Evolutionary conservation across 2,329 filamentous ascomycete genomes (phyloP).

Genomic region (Didymella keratinophila): DNA sequence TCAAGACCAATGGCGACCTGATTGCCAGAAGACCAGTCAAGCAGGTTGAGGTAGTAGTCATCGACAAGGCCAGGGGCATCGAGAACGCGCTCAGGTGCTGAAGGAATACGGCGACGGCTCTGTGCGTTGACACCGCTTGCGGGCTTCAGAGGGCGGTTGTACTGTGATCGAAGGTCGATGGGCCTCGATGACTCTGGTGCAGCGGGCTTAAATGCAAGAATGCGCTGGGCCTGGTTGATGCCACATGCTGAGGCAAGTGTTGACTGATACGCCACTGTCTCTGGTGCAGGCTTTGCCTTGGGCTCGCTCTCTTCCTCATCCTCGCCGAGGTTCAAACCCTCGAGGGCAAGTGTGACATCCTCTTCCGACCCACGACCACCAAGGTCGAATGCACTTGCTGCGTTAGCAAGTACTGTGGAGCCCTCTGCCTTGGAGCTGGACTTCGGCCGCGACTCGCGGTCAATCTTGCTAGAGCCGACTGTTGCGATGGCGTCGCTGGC

Average conservation of each 20-base stretch:
- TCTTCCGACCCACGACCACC: constrained; percentile 70
- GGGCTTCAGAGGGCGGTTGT: constrained; percentile 93
- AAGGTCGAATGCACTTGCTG: constrained; percentile 71
- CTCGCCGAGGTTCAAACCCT: constrained; percentile 79
- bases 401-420: constrained; percentile 78
- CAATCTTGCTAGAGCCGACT: constrained; percentile 82
- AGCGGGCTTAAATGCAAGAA: constrained; percentile 97
- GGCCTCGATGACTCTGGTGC: constrained; percentile 98
- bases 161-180: constrained; percentile 95
- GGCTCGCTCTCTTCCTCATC: constrained; percentile 67
- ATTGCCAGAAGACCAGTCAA: constrained; percentile 98
- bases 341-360: constrained; percentile 77
- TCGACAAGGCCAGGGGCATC: constrained; percentile 96
- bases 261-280: constrained; percentile 89
- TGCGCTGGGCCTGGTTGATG: constrained; percentile 91
- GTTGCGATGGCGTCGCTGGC: constrained; percentile 89
- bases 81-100: constrained; percentile 92
- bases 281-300: constrained; percentile 82
- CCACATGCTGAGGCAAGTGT: constrained; percentile 90
- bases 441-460: constrained; percentile 68
- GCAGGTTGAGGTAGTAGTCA: constrained; percentile 98
- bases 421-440: constrained; percentile 73
- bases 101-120: constrained; percentile 89
- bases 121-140: constrained; percentile 78
- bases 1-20: constrained; percentile 98